Conservation (phyloP, 2,329 filamentous ascomycete species). For the Paecilomyces sp. region DNA sequence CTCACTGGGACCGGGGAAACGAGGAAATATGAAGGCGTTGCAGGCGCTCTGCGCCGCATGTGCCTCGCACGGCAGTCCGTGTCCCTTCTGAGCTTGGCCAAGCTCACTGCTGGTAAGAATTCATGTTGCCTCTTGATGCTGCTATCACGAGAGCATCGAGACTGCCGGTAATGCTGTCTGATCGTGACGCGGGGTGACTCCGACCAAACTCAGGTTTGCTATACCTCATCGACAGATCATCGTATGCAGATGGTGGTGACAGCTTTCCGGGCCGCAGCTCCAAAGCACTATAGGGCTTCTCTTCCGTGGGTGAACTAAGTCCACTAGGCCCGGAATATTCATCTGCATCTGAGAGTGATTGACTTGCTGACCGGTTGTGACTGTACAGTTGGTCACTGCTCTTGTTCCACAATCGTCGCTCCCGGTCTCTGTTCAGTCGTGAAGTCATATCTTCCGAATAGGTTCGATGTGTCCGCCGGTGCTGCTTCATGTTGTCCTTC, state of each 20-base stretch:
- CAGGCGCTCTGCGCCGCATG: background rate
- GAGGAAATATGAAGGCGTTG: background rate
- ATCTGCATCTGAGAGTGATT: background rate
- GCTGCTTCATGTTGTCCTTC: constrained; percentile 66
- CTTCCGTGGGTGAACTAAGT: background rate
- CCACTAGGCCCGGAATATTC: background rate
- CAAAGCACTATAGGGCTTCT: background rate
- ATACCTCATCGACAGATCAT: background rate
- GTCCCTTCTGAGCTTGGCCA: background rate
- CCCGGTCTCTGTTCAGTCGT: constrained; percentile 7
- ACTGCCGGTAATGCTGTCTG: background rate
- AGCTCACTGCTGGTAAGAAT: background rate
- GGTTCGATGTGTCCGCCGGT: constrained; percentile 52
- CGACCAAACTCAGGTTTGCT: background rate
- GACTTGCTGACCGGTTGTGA: background rate
- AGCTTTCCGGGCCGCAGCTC: background rate
- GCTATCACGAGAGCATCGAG: background rate
- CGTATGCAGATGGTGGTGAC: background rate
- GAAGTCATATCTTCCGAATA: constrained; percentile 26
- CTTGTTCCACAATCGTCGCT: constrained; percentile 1
- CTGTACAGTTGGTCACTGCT: background rate
- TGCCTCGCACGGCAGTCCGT: background rate
- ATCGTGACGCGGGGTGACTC: background rate
- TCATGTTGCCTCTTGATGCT: background rate
- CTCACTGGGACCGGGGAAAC: background rate